Conservation (phyloP, 495 filamentous ascomycete genomes). For the Penicillium steckii region DNA sequence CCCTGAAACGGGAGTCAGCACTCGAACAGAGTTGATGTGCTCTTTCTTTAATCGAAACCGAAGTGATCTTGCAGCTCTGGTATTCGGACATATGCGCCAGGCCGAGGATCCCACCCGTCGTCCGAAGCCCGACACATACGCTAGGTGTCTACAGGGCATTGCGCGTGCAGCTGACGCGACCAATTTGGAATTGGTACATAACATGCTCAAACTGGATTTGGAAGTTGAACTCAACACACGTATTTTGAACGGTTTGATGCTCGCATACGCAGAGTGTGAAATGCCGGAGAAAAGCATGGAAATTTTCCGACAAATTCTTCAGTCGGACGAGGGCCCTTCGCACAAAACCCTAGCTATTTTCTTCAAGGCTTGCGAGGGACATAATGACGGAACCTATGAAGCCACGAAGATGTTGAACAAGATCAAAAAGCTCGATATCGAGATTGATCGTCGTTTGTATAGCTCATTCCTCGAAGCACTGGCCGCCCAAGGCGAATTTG, state of each 20-base stretch:
- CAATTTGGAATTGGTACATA: slow-evolving; percentile 71
- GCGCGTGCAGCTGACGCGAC: slow-evolving; percentile 62
- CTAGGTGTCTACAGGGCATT: slow-evolving; percentile 72
- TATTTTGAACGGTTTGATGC: slow-evolving; percentile 80
- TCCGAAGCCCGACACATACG: slow-evolving; percentile 72
- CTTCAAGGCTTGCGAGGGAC: slow-evolving; percentile 70
- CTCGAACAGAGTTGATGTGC: slow-evolving; percentile 73
- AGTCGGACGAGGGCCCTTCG: slow-evolving; percentile 76
- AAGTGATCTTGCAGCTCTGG: slow-evolving; percentile 75
- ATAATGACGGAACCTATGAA: slow-evolving; percentile 57
- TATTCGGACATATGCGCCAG: slow-evolving; percentile 88
- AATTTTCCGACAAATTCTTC: slow-evolving; percentile 79
- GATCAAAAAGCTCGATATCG: slow-evolving; percentile 71
- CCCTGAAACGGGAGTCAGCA: slow-evolving; percentile 61
- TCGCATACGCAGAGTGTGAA: slow-evolving; percentile 71
- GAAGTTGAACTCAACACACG: slow-evolving; percentile 72
- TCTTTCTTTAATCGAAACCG: slow-evolving; percentile 75
- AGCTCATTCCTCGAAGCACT: slow-evolving; percentile 71
- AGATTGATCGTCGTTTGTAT: slow-evolving; percentile 69
- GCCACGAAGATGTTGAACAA: slow-evolving; percentile 74
- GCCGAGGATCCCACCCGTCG: slow-evolving; percentile 53
- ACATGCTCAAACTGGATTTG: slow-evolving; percentile 88
- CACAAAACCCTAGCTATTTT: slow-evolving; percentile 74
- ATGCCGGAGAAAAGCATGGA: slow-evolving; percentile 62
- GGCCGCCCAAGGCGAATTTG: slow-evolving; percentile 64